A percentile compares a stretch with the other conserved stretches of the same genome.
Conservation (phyloP, 768 basidiomycete species). For the Phylloporus scabripes region DNA sequence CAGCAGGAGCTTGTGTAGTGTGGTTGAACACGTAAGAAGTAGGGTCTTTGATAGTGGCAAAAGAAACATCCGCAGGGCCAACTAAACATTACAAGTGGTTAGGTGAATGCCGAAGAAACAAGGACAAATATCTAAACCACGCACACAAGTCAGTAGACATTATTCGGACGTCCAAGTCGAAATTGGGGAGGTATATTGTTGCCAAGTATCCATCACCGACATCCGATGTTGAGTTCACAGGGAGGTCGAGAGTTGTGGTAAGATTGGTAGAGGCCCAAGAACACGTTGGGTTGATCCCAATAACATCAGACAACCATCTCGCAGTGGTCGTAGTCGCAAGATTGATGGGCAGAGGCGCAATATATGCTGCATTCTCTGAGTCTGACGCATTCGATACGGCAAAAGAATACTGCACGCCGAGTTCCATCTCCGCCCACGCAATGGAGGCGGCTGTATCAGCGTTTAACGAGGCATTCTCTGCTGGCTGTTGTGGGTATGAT, state of each 20-base stretch:
- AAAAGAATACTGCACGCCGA: slow-evolving; percentile 24
- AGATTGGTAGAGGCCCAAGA: slow-evolving; percentile 28
- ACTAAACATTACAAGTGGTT: neutral
- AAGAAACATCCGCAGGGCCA: neutral
- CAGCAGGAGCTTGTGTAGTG: slow-evolving; percentile 11
- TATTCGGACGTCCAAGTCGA: slow-evolving; percentile 18
- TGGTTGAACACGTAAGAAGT: slow-evolving; percentile 14
- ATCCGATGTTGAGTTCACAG: slow-evolving; percentile 5
- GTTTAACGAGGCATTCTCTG: slow-evolving; percentile 5
- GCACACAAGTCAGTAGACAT: neutral
- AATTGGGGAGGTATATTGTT: slow-evolving; percentile 13
- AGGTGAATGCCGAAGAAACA: neutral
- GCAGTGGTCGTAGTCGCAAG: slow-evolving; percentile 15
- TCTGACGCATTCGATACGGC: slow-evolving; percentile 9
- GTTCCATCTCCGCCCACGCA: slow-evolving; percentile 23
- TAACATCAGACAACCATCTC: slow-evolving; percentile 27
- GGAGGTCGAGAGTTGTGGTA: slow-evolving; percentile 8
- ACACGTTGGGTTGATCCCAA: slow-evolving; percentile 23
- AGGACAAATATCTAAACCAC: neutral
- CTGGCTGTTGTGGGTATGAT: neutral
- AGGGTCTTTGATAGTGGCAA: slow-evolving; percentile 9
- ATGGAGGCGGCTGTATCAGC: slow-evolving; percentile 17
- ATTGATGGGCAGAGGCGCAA: slow-evolving; percentile 18
- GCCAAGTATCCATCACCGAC: neutral
- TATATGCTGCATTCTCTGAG: slow-evolving; percentile 13